Conservation (phyloP, 225 moss, liverwort and hornwort species). For the Straminergon stramineum region DNA sequence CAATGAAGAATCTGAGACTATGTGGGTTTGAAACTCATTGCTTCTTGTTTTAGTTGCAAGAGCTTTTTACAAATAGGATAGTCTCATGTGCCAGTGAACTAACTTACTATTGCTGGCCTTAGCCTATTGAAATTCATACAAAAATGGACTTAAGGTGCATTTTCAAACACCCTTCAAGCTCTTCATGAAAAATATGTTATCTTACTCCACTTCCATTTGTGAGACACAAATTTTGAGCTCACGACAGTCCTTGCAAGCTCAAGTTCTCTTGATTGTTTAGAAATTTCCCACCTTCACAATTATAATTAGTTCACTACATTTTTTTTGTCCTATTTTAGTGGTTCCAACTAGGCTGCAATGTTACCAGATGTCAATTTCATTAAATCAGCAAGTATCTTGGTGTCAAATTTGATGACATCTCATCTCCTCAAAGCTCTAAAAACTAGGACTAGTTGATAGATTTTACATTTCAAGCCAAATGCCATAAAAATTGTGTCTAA, state of each 20-base stretch:
- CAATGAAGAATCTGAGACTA: neutral
- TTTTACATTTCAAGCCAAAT: neutral
- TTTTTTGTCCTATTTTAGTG: neutral
- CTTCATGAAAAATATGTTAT: neutral
- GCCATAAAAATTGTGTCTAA: neutral
- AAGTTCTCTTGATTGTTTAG: neutral
- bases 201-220: neutral
- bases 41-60: neutral
- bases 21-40: neutral
- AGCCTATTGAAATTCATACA: neutral
- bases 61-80: neutral
- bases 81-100: neutral
- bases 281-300: neutral
- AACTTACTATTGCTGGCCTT: neutral
- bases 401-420: neutral
- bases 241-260: neutral
- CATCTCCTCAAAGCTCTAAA: neutral
- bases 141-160: neutral
- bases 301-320: neutral
- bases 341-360: neutral
- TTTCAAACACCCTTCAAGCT: neutral
- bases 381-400: neutral
- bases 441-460: neutral
- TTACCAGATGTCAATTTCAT: neutral
- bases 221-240: neutral